Evolutionary conservation across 1,139 yeast species (phyloP).

Genomic region (Candida gigantensis): DNA sequence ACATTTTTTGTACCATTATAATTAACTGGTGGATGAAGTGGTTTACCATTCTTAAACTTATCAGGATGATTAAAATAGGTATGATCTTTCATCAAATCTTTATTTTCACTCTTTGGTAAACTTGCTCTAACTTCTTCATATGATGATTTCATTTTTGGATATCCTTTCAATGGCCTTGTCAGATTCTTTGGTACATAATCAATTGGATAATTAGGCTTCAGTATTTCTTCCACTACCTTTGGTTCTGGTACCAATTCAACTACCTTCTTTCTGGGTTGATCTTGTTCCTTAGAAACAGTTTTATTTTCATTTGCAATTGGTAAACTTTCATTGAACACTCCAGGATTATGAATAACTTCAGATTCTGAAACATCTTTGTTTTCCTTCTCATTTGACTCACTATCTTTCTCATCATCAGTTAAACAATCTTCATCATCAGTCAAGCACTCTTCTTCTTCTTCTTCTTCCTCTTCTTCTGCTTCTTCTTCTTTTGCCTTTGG

Average conservation of each 20-base stretch:
- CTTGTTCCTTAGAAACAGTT: not conserved
- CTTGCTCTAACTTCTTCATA: not conserved
- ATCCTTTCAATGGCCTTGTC: conserved; percentile 1
- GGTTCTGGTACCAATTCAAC: not conserved
- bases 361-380: too few relatives aligned
- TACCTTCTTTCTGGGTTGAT: not conserved
- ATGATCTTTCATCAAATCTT: conserved; percentile 2
- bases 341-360: too few relatives aligned
- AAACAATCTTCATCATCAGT: not conserved
- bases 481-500: too few relatives aligned
- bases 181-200: not conserved
- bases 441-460: too few relatives aligned
- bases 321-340: too few relatives aligned
- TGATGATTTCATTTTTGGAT: not conserved
- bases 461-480: too few relatives aligned
- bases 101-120: not conserved
- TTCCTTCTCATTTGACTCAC: too few relatives aligned
- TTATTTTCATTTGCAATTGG: not conserved
- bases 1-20: not conserved
- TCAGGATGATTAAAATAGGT: conserved; percentile 3
- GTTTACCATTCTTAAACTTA: conserved; percentile 1
- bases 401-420: too few relatives aligned
- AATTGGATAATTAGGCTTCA: not conserved
- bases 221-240: not conserved
- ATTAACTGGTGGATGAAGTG: not conserved